These are phyloP conservation scores for Adansonia madagascariensis DNA, from an alignment of 441 rosid species.

Conservation along the genomic window DNA sequence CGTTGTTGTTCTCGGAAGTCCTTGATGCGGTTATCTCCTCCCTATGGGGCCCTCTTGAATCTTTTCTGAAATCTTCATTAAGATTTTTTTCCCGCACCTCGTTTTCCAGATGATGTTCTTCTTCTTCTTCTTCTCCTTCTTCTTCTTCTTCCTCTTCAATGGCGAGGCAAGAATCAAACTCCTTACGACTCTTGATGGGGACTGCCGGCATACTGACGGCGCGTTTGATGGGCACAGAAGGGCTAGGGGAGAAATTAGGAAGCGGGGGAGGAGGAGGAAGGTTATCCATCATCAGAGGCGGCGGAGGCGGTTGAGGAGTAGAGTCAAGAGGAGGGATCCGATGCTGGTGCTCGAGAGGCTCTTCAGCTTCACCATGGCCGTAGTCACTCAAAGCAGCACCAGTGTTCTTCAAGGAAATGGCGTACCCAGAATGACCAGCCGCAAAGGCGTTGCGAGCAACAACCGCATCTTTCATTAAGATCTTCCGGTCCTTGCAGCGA, in stretches of 20 bases:
- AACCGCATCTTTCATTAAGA: conserved; percentile 65
- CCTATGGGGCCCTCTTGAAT: conserved; percentile 30
- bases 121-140: conserved; percentile 34
- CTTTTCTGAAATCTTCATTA: conserved; percentile 26
- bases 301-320: conserved; percentile 46
- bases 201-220: conserved; percentile 55
- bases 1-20: conserved; percentile 40
- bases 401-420: conserved; percentile 57
- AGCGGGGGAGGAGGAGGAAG: conserved; percentile 70
- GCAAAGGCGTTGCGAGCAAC: conserved; percentile 64
- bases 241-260: conserved; percentile 65
- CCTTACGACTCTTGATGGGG: conserved; percentile 40
- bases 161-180: conserved; percentile 37
- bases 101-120: conserved; percentile 25
- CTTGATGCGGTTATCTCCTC: conserved; percentile 47
- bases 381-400: conserved; percentile 74
- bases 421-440: conserved; percentile 60
- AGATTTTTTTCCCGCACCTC: conserved; percentile 12
- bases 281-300: conserved; percentile 47
- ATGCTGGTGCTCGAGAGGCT: conserved; percentile 34
- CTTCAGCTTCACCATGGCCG: conserved; percentile 60
- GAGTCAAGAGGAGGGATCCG: conserved; percentile 39
- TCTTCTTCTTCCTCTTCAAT: conserved; percentile 48
- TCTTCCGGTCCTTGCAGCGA: conserved; percentile 63
- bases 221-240: conserved; percentile 53